Base-by-base conservation (phyloP, 331 rosid species). In the Dryas integrifolia region DNA sequence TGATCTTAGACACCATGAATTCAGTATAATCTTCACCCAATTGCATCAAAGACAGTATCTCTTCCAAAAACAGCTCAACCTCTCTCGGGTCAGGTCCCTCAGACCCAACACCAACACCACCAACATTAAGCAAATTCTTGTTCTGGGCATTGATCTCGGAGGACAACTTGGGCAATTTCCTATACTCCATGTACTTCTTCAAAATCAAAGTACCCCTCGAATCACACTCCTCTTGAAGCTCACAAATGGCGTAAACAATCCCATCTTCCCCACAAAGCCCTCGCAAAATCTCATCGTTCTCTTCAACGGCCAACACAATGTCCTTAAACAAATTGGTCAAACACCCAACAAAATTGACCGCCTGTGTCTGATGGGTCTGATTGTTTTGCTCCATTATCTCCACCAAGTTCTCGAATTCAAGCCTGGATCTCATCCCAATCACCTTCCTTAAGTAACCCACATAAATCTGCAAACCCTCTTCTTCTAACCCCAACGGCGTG, bases 211-310 rank as follows among this genome's bases (percentile, higher is more conserved):
- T 81, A 80, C 98, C 97, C 21, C 96, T 81, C 2, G 91, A 82
- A 65, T 94, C 97, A 73, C 97, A 94, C 74, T 91, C 98, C 88
- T 91, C 98, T 64, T 94, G 98, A 56, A 94, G 97, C 83, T 94
- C 98, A 49, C 97, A 91, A 52, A 94, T 88, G 2, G 97, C 96
- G 49, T 94, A 94, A 7, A 88, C 98, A 67, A 94, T 81, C 9
- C 98, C 98, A 80, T 94, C 98, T 76, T 94, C 98, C 1, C 97
- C 97, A 55, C 98, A 94, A 9, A 94, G 84, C 68, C 92, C 86
- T 70, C 90, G 82, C 86, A 91, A 76, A 68, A 94, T 89, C 76
- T 80, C 92, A 72, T 85, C 78, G 65, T 94, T 94, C 77, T 94
- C 97, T 68, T 94, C 96, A 66, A 94, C 68, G 0, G 97, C 98